Conservation (phyloP, 352 stramenopile species). For the Pythium myriotylum region DNA sequence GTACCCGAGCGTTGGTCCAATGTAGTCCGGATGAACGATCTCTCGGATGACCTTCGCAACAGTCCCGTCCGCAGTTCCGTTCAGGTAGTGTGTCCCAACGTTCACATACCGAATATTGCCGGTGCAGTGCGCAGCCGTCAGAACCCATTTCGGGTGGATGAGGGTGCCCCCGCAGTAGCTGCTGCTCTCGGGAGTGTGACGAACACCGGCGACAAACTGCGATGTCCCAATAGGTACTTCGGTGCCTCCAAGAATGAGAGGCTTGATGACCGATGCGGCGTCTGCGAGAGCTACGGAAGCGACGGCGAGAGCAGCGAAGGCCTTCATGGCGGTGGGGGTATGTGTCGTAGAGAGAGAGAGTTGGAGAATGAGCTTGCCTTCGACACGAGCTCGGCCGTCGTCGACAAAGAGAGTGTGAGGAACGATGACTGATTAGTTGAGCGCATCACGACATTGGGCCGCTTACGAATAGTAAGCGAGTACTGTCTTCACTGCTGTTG, state of each 20-base stretch:
- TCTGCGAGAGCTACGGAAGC: no score
- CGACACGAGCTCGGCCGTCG: no score
- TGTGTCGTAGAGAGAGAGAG: no score
- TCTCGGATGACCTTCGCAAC: slow-evolving; percentile 26
- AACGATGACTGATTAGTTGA: no score
- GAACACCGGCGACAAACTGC: slow-evolving; percentile 17
- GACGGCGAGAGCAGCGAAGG: neutral
- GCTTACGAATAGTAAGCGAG: no score
- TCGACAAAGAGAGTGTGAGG: no score
- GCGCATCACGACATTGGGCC: no score
- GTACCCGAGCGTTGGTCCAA: neutral
- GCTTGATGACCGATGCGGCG: slow-evolving; percentile 2
- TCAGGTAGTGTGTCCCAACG: slow-evolving; percentile 24
- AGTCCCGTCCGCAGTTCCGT: slow-evolving; percentile 12
- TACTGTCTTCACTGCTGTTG: no score
- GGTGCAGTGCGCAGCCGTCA: slow-evolving; percentile 28
- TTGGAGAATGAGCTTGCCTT: no score
- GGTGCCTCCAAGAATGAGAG: slow-evolving; percentile 19
- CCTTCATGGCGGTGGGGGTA: no score
- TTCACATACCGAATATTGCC: slow-evolving; percentile 13
- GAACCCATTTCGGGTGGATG: slow-evolving; percentile 32
- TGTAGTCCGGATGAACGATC: slow-evolving; percentile 28
- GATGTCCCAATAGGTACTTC: slow-evolving; percentile 17
- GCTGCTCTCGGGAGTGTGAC: slow-evolving; percentile 4
- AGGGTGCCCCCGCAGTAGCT: slow-evolving; percentile 34